Evolutionary conservation across 768 basidiomycete species (phyloP).

Genomic region (Chlorophyllum brunneum): DNA sequence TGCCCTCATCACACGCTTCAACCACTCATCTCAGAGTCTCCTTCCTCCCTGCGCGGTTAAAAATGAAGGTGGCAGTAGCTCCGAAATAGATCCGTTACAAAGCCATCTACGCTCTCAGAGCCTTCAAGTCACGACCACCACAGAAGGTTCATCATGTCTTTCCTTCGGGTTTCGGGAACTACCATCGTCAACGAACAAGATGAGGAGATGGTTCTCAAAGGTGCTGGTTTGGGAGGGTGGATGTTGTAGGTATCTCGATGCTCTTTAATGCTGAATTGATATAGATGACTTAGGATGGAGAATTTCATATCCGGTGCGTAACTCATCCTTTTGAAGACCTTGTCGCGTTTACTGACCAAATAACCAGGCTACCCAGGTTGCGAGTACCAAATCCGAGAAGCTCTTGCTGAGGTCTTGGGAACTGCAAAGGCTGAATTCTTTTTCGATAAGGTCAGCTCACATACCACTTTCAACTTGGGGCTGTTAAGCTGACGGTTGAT

Average conservation of each 20-base stretch:
- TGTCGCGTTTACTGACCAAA: not conserved
- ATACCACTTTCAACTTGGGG: not conserved
- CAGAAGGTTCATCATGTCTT: constrained; percentile 35
- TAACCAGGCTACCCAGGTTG: constrained; percentile 69
- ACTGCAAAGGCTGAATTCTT: constrained; percentile 68
- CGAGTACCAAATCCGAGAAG: constrained; percentile 73
- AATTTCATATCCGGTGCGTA: constrained; percentile 68
- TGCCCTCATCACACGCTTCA: too few species aligned
- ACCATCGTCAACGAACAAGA: constrained; percentile 56
- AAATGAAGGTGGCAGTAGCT: too few species aligned
- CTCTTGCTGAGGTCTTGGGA: constrained; percentile 63
- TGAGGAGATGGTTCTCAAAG: constrained; percentile 57
- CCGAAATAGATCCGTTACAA: too few species aligned
- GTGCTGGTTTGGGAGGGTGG: constrained; percentile 82
- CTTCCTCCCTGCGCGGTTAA: too few species aligned
- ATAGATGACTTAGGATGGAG: constrained; percentile 52
- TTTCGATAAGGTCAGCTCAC: constrained; percentile 66
- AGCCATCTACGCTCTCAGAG: too few species aligned
- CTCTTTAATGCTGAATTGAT: constrained; percentile 3
- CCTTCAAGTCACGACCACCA: not conserved
- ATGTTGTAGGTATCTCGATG: constrained; percentile 67
- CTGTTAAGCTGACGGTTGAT: not conserved
- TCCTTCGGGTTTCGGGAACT: constrained; percentile 53
- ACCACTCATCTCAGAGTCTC: too few species aligned
- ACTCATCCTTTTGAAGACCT: not conserved